phyloP scores from a whole-genome alignment of 2,329 filamentous ascomycete genomes.

The Didymella arachidicola region DNA sequence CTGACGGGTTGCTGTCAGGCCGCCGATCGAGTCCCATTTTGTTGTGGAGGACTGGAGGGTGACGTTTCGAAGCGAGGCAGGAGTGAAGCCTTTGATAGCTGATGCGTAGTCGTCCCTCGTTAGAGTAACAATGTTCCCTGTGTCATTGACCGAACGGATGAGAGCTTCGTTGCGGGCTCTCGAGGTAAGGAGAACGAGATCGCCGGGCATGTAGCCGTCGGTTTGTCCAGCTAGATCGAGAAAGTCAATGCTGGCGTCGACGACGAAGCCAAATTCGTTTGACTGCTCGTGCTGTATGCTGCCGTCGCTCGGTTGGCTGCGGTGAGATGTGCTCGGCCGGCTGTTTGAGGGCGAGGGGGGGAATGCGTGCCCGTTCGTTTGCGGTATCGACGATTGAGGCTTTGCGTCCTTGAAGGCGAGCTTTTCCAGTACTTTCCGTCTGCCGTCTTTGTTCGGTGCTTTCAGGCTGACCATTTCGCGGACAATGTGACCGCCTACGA shows the following conservation, averaged over 20 bases:
- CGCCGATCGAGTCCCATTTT: slow-evolving; percentile 91
- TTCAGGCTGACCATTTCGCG: slow-evolving; percentile 89
- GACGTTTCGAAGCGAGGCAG: slow-evolving; percentile 91
- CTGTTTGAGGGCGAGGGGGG: slow-evolving; percentile 59
- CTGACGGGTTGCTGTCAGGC: slow-evolving; percentile 82
- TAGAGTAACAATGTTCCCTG: slow-evolving; percentile 63
- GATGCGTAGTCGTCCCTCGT: slow-evolving; percentile 79
- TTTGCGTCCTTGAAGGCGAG: slow-evolving; percentile 64
- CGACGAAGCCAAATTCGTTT: slow-evolving; percentile 66
- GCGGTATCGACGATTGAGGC: slow-evolving; percentile 26
- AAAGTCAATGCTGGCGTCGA: slow-evolving; percentile 83
- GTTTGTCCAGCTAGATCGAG: slow-evolving; percentile 92
- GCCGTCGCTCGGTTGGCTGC: slow-evolving; percentile 53
- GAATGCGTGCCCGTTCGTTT: slow-evolving; percentile 43
- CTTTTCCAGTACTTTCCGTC: slow-evolving; percentile 82
- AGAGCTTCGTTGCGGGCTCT: slow-evolving; percentile 91
- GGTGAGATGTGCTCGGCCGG: slow-evolving; percentile 52
- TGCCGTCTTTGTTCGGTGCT: slow-evolving; percentile 89
- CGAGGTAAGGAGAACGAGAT: slow-evolving; percentile 83
- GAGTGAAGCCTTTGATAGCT: slow-evolving; percentile 91
- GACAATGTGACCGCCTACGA: slow-evolving; percentile 90
- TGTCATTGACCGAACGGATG: slow-evolving; percentile 74
- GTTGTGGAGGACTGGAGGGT: slow-evolving; percentile 92
- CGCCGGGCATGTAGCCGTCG: slow-evolving; percentile 97
- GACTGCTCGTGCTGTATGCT: slow-evolving; percentile 49